A percentile compares a stretch with the other conserved stretches of the same genome.
phyloP scores from a whole-genome alignment of 305 asterid genomes.

The Lippia alba region DNA sequence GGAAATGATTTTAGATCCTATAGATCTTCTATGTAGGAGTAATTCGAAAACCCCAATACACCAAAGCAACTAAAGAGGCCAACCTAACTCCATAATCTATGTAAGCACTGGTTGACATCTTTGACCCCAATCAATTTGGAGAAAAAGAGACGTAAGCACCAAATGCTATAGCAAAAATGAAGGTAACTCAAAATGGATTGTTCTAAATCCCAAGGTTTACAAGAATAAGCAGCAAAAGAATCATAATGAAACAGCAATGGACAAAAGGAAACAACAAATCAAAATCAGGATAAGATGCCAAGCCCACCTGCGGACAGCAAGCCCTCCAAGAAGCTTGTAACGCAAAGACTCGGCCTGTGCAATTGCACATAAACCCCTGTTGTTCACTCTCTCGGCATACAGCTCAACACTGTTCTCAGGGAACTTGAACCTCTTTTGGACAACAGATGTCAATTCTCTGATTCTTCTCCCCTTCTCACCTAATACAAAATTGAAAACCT shows the following conservation, averaged over 20 bases:
- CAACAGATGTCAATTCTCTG: conserved; percentile 45
- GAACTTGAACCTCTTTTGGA: conserved; percentile 47
- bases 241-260: neutral
- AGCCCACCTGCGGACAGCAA: conserved; percentile 46
- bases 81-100: neutral
- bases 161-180: neutral
- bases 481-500: neutral
- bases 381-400: conserved; percentile 49
- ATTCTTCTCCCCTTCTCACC: conserved; percentile 49
- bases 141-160: neutral
- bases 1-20: neutral
- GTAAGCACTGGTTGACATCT: conserved; percentile 3
- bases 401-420: conserved; percentile 44
- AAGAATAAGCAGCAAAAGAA: neutral
- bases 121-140: conserved; percentile 7
- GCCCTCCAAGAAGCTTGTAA: conserved; percentile 55
- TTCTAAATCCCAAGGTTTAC: neutral
- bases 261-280: neutral
- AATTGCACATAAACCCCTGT: conserved; percentile 48
- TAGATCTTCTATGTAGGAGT: neutral
- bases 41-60: conserved; percentile 1
- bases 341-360: conserved; percentile 55
- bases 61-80: neutral
- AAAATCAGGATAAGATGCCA: neutral
- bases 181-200: neutral